Evolutionary conservation across 495 filamentous ascomycete species (phyloP).

Genomic region (Filosporella fistucella): DNA sequence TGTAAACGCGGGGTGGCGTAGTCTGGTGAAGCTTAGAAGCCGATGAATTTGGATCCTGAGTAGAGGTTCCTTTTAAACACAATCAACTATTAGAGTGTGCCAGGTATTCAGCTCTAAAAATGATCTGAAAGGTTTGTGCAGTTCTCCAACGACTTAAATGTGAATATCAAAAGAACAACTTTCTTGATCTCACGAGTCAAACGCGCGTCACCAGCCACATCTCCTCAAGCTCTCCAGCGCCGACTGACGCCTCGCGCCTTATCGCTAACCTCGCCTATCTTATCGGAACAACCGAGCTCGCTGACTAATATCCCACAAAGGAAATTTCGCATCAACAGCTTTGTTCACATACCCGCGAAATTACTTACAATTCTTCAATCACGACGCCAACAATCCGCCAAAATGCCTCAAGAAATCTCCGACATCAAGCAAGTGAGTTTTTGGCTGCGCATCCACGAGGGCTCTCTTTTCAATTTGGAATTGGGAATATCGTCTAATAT

Average conservation of each 20-base stretch:
- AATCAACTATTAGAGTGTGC: too few relatives aligned
- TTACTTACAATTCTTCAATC: conserved; percentile 9
- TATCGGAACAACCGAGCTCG: conserved; percentile 13
- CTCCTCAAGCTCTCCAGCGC: too few relatives aligned
- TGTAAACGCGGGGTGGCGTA: too few relatives aligned
- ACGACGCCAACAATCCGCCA: conserved; percentile 34
- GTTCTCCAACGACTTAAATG: too few relatives aligned
- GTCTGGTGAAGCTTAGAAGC: too few relatives aligned
- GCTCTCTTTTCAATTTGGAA: neutral
- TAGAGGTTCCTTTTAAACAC: too few relatives aligned
- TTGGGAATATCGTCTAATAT: conserved; percentile 8
- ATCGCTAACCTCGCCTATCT: neutral
- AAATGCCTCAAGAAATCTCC: conserved; percentile 96
- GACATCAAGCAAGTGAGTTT: conserved; percentile 82
- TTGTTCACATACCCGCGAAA: neutral
- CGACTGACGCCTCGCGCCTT: conserved; percentile 2
- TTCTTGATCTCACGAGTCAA: too few relatives aligned
- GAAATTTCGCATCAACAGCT: conserved; percentile 14
- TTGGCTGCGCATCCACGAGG: neutral
- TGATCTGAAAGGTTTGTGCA: too few relatives aligned
- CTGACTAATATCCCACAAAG: conserved; percentile 24
- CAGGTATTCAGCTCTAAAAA: too few relatives aligned
- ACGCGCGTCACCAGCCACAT: conserved; percentile 18
- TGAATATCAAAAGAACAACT: neutral
- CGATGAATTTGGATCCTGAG: too few relatives aligned